Base-by-base conservation (phyloP, 2,329 filamentous ascomycete genomes). In the Eurotiales sp. region DNA sequence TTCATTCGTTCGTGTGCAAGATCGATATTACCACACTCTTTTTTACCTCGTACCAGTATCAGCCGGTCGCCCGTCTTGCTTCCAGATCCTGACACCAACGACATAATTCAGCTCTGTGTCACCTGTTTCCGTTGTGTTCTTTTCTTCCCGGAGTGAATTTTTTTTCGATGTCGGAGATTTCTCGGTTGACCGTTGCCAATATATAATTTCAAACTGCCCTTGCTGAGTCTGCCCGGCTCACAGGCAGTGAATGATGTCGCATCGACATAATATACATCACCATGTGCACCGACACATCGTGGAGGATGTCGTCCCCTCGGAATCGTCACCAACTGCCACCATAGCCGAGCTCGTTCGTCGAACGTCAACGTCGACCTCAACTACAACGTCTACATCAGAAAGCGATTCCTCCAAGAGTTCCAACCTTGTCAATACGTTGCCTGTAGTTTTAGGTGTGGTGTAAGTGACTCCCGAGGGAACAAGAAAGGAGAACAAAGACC, bases 381-480 rank as follows among this genome's bases (percentile, higher is more conserved):
- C 47, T 12, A 46, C 52, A 17, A 53, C 55, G 6, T 62, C 62
- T 50, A 52, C 51, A 5, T 50, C 61, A 21, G 19, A 46, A 47
- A 86, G 84, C 63, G 80, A 86, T 59, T 87, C 84, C 64, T 77
- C 83, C 0, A 72, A 76, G 29, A 77, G 76, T 52, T 69, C 65
- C n/a, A 53, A 72, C 36, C 76, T 71, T 37, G 74, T 77, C n/a
- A 79, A 80, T 46, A 84, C 80, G 3, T 59, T 90, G 39, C 80
- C 85, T 6, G 86, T 93, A 56, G 77, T 81, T 36, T 71, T 91
- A 3, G 85, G 84, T 63, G 77, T 88, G 55, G 78, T 81, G 86
- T 90, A 82, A 75, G 87, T 81, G n/a, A n/a, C n/a, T n/a, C n/a
- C n/a, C n/a, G n/a, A n/a, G n/a, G n/a, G n/a, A n/a, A n/a, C n/a